Percentiles rank a stretch among this genome's conserved stretches.
Evolutionary conservation across 2,329 filamentous ascomycete species (phyloP).

Genomic region (Ophiostoma perfectum): DNA sequence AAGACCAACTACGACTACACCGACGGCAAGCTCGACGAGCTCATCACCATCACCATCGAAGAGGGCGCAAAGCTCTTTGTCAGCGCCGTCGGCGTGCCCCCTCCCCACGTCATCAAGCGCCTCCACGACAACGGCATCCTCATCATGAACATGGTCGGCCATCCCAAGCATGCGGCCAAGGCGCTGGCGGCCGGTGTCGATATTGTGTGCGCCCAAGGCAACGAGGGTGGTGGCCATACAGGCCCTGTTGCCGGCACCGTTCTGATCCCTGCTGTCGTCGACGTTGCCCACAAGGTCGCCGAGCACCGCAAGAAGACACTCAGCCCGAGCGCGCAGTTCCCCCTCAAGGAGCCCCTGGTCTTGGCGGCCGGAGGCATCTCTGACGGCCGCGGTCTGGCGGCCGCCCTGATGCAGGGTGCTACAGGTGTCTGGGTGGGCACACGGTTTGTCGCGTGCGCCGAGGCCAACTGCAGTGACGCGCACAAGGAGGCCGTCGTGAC

Average conservation of each 20-base stretch:
- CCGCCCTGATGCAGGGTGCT: slow-evolving; percentile 80
- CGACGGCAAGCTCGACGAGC: slow-evolving; percentile 75
- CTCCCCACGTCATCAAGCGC: slow-evolving; percentile 63
- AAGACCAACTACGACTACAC: slow-evolving; percentile 97
- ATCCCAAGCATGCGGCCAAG: slow-evolving; percentile 85
- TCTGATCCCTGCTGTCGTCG: slow-evolving; percentile 78
- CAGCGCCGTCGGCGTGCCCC: slow-evolving; percentile 80
- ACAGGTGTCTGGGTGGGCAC: slow-evolving; percentile 92
- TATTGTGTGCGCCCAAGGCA: slow-evolving; percentile 86
- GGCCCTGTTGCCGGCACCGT: slow-evolving; percentile 82
- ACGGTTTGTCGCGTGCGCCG: slow-evolving; percentile 75
- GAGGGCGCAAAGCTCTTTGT: slow-evolving; percentile 84
- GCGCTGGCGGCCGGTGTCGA: slow-evolving; percentile 82
- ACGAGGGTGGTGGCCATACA: slow-evolving; percentile 90
- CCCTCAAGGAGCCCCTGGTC: slow-evolving; percentile 56
- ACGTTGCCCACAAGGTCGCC: slow-evolving; percentile 67
- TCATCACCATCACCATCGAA: slow-evolving; percentile 80
- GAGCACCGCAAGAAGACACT: slow-evolving; percentile 32
- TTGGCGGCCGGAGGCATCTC: slow-evolving; percentile 85
- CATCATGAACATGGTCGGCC: slow-evolving; percentile 97
- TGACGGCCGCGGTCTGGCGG: slow-evolving; percentile 75
- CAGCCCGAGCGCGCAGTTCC: slow-evolving; percentile 28
- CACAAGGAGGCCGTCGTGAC: slow-evolving; percentile 80
- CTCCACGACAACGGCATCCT: slow-evolving; percentile 75
- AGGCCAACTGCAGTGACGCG: slow-evolving; percentile 72